Conservation (phyloP, 257 asterid genomes). For the Handroanthus guayacan region DNA sequence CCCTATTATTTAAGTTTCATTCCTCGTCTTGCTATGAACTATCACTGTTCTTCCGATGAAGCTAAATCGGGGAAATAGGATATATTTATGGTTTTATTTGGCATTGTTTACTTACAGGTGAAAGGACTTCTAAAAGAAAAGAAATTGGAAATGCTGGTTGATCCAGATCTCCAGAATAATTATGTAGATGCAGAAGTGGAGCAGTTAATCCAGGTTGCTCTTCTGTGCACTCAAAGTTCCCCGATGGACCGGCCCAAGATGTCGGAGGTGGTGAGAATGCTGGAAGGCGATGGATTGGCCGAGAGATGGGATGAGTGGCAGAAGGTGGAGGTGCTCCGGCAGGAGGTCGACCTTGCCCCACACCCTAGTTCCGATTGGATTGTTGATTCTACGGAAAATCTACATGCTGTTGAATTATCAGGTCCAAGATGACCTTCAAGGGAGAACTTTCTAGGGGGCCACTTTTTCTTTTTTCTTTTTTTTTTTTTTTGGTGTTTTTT, state of each 20-base stretch:
- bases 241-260: conserved; percentile 74
- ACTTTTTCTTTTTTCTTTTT: neutral
- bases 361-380: conserved; percentile 62
- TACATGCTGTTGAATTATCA: conserved; percentile 62
- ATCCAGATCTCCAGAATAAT: conserved; percentile 58
- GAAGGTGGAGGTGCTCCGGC: conserved; percentile 58
- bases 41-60: neutral
- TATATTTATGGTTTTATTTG: neutral
- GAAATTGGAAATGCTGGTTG: conserved; percentile 68
- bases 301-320: conserved; percentile 78
- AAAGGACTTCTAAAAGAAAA: conserved; percentile 67
- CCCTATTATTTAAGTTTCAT: neutral
- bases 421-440: conserved; percentile 51
- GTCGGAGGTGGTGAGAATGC: conserved; percentile 75
- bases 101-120: conserved; percentile 42
- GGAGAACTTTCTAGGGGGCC: neutral
- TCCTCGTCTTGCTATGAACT: neutral
- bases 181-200: conserved; percentile 66
- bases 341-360: conserved; percentile 56
- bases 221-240: conserved; percentile 65
- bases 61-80: neutral
- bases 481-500: neutral
- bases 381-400: conserved; percentile 57
- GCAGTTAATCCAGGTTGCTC: conserved; percentile 69
- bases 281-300: conserved; percentile 75